Conservation (phyloP, 2,329 filamentous ascomycete species). For the Malbranchea cinnamomea region DNA sequence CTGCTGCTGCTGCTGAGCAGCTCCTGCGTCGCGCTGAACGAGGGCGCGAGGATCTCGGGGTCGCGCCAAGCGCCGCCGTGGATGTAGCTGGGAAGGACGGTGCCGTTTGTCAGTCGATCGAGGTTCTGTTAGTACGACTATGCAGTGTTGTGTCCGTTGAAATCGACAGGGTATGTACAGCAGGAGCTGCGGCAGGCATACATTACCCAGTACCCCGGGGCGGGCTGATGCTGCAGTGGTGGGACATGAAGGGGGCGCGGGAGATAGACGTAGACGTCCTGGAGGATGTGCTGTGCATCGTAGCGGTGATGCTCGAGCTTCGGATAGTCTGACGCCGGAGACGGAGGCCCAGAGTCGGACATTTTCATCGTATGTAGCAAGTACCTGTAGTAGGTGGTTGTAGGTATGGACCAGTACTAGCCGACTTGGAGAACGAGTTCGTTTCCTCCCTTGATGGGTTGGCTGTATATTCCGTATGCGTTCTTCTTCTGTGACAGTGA, state of each 20-base stretch:
- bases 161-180: too few species aligned
- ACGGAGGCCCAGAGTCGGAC: neutral
- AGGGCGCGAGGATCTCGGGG: constrained; percentile 22
- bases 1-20: constrained; percentile 13
- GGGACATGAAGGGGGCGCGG: constrained; percentile 8
- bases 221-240: constrained; percentile 9
- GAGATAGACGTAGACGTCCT: constrained; percentile 18
- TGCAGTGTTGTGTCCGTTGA: neutral
- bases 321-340: constrained; percentile 4
- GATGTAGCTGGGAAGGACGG: constrained; percentile 26
- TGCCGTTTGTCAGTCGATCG: too few species aligned
- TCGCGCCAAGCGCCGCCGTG: constrained; percentile 37
- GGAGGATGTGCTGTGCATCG: constrained; percentile 16
- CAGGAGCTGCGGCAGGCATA: constrained; percentile 11
- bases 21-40: constrained; percentile 22
- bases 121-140: neutral
- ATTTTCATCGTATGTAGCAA: neutral
- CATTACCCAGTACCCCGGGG: constrained; percentile 26
- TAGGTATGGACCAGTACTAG: too few species aligned
- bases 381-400: too few species aligned
- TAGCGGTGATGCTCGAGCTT: constrained; percentile 16
- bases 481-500: too few species aligned
- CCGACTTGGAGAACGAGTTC: too few species aligned
- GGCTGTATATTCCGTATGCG: too few species aligned
- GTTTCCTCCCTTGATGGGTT: too few species aligned